phyloP scores from a whole-genome alignment of 1,139 yeast species.

The Schwanniomyces etchellsii region DNA sequence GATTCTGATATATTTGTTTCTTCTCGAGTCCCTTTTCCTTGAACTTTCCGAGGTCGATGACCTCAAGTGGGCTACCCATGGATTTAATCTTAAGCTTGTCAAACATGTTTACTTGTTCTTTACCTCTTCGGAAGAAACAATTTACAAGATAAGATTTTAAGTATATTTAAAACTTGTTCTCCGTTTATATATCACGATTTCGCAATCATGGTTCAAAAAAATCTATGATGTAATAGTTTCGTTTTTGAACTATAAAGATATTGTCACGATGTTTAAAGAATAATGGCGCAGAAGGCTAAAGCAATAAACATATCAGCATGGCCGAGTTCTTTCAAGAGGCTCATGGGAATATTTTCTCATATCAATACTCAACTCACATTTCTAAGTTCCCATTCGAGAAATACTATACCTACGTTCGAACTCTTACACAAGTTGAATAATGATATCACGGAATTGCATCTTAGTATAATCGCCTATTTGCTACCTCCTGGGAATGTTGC shows the following conservation, averaged over 20 bases:
- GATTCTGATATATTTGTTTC: slow-evolving; percentile 54
- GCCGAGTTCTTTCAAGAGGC: slow-evolving; percentile 11
- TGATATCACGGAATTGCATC: slow-evolving; percentile 38
- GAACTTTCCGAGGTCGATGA: slow-evolving; percentile 23
- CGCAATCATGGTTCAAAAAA: too few species aligned
- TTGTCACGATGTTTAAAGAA: too few species aligned
- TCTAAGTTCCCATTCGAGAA: slow-evolving; percentile 35
- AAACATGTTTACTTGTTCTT: slow-evolving; percentile 25
- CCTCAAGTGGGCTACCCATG: slow-evolving; percentile 24
- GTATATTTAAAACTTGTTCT: too few species aligned
- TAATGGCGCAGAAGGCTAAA: too few species aligned
- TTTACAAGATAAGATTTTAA: too few species aligned
- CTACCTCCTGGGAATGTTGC: slow-evolving; percentile 65
- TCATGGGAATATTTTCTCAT: slow-evolving; percentile 20
- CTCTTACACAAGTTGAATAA: slow-evolving; percentile 27
- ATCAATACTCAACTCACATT: slow-evolving; percentile 41
- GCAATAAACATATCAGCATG: too few species aligned
- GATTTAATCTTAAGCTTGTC: slow-evolving; percentile 36
- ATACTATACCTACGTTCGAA: slow-evolving; percentile 35
- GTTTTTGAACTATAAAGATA: too few species aligned
- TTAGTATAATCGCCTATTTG: slow-evolving; percentile 58
- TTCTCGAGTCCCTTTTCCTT: slow-evolving; percentile 34
- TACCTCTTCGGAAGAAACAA: too few species aligned
- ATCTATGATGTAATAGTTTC: too few species aligned
- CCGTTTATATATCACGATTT: too few species aligned